Evolutionary conservation across 2,329 filamentous ascomycete genomes (phyloP).

Genomic region (Pseudogymnoascus sp.): DNA sequence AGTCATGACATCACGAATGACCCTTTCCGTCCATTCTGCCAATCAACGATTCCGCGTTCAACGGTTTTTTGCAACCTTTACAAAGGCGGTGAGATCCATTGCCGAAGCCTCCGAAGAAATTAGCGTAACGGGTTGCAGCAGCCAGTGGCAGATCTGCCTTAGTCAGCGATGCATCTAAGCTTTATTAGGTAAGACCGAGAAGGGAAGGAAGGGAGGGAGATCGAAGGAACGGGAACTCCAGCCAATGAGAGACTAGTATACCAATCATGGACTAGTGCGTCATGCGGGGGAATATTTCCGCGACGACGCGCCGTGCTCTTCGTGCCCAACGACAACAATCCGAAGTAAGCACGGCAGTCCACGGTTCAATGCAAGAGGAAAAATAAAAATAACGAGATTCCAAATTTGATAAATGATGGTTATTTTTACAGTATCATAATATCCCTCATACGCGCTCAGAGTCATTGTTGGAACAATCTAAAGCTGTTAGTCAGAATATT

Average conservation of each 20-base stretch:
- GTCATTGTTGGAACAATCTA: background rate
- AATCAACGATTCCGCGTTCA: background rate
- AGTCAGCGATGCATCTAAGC: background rate
- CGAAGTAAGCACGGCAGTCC: background rate
- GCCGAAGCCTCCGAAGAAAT: background rate
- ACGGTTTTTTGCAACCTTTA: background rate
- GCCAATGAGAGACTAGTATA: background rate
- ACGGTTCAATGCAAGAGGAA: background rate
- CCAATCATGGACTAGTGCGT: too few species aligned
- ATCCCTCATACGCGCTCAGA: background rate
- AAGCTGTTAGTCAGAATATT: background rate
- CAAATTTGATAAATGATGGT: background rate
- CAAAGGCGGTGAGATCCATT: background rate
- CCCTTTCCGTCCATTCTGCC: background rate
- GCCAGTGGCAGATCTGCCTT: background rate
- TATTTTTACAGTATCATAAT: background rate
- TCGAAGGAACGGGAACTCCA: background rate
- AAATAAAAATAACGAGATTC: too few species aligned
- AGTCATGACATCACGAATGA: background rate
- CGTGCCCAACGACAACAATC: background rate
- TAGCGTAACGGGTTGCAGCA: background rate
- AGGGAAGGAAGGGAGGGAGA: background rate
- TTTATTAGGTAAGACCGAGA: background rate
- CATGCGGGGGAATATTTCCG: slow-evolving; percentile 1
- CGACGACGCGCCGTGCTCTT: background rate